These are phyloP conservation scores for Wickerhamomyces sp. DNA, from an alignment of 1,139 yeast genomes.

Conservation along the genomic window DNA sequence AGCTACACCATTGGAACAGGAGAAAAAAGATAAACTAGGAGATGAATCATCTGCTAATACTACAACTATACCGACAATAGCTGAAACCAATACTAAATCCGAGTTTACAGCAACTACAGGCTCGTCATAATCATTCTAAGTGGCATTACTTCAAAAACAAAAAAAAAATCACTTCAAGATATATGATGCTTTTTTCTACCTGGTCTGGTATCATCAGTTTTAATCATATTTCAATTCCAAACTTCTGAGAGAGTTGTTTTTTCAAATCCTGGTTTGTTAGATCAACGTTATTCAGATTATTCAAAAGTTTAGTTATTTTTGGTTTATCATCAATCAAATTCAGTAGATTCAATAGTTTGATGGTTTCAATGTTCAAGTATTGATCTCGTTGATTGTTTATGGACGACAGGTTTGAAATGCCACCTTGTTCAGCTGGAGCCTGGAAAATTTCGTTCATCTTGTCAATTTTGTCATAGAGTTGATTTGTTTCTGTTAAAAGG, in stretches of 20 bases:
- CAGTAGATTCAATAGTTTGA: conserved; percentile 19
- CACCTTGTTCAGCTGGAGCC: conserved; percentile 8
- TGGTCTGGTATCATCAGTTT: too few species aligned
- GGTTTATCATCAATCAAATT: conserved; percentile 18
- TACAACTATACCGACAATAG: too few species aligned
- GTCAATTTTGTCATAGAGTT: conserved; percentile 32
- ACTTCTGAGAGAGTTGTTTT: conserved; percentile 13
- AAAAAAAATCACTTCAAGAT: not conserved
- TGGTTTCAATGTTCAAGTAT: conserved; percentile 24
- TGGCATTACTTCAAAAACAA: not conserved
- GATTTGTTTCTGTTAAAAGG: conserved; percentile 35
- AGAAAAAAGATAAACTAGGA: not conserved
- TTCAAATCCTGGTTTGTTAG: conserved; percentile 15
- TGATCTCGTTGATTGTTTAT: conserved; percentile 21
- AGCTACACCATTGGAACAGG: conserved; percentile 16
- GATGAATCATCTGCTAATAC: not conserved
- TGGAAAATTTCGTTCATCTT: conserved; percentile 12
- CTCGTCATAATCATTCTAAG: too few species aligned
- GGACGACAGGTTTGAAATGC: conserved; percentile 1
- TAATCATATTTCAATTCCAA: conserved; percentile 9
- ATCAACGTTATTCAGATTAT: conserved; percentile 17
- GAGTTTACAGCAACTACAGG: too few species aligned
- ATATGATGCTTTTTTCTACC: too few species aligned
- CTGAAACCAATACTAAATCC: too few species aligned
- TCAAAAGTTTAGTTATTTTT: conserved; percentile 16